These are phyloP conservation scores for Colletotrichum sp. DNA, from an alignment of 2,329 filamentous ascomycete genomes.

Conservation along the genomic window DNA sequence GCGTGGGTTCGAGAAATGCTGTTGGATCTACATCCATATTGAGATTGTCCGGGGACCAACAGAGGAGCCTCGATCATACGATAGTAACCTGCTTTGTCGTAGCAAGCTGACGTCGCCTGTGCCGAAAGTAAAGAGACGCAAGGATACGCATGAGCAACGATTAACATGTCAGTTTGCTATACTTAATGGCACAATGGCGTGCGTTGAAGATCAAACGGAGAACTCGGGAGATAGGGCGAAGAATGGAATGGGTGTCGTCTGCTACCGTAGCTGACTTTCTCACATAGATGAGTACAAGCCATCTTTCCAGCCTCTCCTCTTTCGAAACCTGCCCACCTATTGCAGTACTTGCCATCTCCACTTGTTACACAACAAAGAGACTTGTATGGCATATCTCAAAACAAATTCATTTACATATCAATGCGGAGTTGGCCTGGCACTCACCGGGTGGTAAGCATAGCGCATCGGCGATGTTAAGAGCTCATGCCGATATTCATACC, in stretches of 20 bases:
- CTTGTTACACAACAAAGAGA: background rate
- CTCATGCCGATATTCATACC: background rate
- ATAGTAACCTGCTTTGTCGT: background rate
- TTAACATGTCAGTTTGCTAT: background rate
- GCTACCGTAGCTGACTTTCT: background rate
- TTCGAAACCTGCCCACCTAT: background rate
- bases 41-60: background rate
- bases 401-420: background rate
- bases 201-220: background rate
- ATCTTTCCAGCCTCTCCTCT: background rate
- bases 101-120: background rate
- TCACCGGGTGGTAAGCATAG: background rate
- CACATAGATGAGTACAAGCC: background rate
- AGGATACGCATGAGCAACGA: background rate
- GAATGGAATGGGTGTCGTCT: background rate
- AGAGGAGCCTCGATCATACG: background rate
- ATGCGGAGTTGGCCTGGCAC: background rate
- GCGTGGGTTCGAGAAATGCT: background rate
- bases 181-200: background rate
- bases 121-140: background rate
- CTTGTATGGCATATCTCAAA: background rate
- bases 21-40: background rate
- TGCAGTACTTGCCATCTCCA: background rate
- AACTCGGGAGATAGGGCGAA: background rate
- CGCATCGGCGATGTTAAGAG: background rate